These are phyloP conservation scores for Brassica balearica DNA, from an alignment of 441 rosid genomes.

Conservation along the genomic window DNA sequence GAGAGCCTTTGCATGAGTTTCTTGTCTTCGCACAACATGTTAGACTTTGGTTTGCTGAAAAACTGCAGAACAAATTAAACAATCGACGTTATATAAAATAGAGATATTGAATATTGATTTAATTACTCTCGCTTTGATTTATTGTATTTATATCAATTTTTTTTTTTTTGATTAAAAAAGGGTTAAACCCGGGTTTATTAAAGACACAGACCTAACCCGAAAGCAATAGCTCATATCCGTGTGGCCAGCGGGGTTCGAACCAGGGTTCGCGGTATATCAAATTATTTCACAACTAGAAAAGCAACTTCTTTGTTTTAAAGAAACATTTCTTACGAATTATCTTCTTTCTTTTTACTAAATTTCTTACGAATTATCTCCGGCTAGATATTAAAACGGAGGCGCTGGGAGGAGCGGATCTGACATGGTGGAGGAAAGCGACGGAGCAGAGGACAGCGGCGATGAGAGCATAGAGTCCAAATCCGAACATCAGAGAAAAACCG, in stretches of 20 bases:
- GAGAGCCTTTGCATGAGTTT: background rate
- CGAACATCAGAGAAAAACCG: constrained; percentile 67
- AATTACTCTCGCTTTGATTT: background rate
- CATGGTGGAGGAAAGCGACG: constrained; percentile 65
- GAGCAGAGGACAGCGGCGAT: constrained; percentile 70
- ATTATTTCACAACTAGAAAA: background rate
- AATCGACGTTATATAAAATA: background rate
- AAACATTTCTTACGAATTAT: background rate
- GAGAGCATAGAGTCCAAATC: constrained; percentile 68
- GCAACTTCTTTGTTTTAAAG: background rate
- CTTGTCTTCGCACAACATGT: background rate
- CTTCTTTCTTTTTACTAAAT: background rate
- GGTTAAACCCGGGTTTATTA: too few species aligned
- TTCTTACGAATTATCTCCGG: background rate
- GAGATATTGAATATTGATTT: background rate
- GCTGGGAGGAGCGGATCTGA: constrained; percentile 44
- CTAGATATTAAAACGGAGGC: background rate
- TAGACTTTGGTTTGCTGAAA: background rate
- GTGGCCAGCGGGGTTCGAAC: too few species aligned
- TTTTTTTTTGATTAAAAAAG: too few species aligned
- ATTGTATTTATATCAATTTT: background rate
- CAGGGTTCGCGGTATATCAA: background rate
- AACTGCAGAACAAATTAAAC: background rate
- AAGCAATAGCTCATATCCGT: too few species aligned
- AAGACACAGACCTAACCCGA: too few species aligned